Base-by-base conservation (phyloP, 2,329 filamentous ascomycete genomes). In the Diaporthe sp. region DNA sequence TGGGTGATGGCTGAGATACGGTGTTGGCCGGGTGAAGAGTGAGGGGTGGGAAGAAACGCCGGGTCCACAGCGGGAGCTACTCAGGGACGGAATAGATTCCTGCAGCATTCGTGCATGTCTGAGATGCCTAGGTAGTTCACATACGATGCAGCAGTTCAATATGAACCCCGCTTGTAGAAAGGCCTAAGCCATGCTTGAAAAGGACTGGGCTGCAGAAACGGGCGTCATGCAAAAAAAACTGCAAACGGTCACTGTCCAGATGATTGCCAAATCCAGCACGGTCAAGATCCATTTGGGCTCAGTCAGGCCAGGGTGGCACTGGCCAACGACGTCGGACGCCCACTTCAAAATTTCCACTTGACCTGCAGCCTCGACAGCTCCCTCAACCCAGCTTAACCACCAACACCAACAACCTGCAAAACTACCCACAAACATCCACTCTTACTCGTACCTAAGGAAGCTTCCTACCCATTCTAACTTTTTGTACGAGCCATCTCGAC, bases 331-430 rank as follows among this genome's bases (percentile, higher is more conserved):
- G 57, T 71, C 60, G 49, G 62, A 39, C 49, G 58, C 49, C 72
- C 53, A 37, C 60, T 15, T 51, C 72, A 76, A 74, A 76, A 72
- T 72, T 76, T 68, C 75, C 72, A 65, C 79, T 87, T 87, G 60
- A 86, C 86, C 79, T 87, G 87, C 15, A 87, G 86, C 77, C 87
- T 85, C 19, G 86, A 86, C 46, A 71, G 60, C 67, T 74, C 65
- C 39, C 37, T 60, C 73, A 55, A 17, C 19, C 46, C 49, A 70
- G 65, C 57, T 57, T 37, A 62, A 67, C 49, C 55, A 75, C 34
- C 60, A 65, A 61, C 53, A 37, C 72, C 57, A 65, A 37, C 53
- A 72, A 39, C 70, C 72, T 76, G 37, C 17, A 57, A 58, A 71
- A 53, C 37, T 15, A n/a, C 31, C 65, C 60, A 58, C 60, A 61